These are phyloP conservation scores for Chiua virens DNA, from an alignment of 768 basidiomycete genomes.

Conservation along the genomic window DNA sequence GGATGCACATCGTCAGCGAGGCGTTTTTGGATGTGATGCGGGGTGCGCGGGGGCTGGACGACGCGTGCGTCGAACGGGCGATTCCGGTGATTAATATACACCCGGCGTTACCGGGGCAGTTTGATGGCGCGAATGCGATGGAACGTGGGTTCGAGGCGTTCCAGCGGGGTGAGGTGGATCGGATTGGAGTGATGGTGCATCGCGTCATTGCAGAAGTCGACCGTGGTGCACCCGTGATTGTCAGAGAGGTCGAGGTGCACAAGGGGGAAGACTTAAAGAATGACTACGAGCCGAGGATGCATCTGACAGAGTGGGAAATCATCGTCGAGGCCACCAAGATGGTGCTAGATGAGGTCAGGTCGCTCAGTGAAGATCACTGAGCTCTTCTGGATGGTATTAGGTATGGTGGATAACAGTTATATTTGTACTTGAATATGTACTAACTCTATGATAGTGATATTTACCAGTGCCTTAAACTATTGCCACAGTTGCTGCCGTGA, in stretches of 20 bases:
- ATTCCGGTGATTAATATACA: constrained; percentile 95
- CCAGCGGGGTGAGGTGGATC: constrained; percentile 72
- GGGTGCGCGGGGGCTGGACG: constrained; percentile 39
- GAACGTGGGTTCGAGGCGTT: constrained; percentile 89
- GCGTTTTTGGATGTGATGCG: constrained; percentile 69
- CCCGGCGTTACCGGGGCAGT: constrained; percentile 93
- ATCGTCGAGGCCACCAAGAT: constrained; percentile 84
- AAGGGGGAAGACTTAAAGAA: constrained; percentile 70
- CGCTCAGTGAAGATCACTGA: background rate
- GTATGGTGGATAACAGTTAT: constrained; percentile 10
- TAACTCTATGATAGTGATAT: constrained; percentile 13
- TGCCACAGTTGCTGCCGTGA: constrained; percentile 7
- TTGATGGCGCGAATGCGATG: constrained; percentile 93
- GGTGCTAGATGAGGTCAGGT: constrained; percentile 57
- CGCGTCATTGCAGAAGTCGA: constrained; percentile 92
- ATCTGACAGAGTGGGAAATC: constrained; percentile 82
- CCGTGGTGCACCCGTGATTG: constrained; percentile 83
- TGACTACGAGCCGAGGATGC: constrained; percentile 71
- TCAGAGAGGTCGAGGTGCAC: constrained; percentile 71
- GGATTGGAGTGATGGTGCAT: constrained; percentile 91
- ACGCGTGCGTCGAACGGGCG: constrained; percentile 19
- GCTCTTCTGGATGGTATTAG: background rate
- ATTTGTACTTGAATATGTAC: constrained; percentile 6
- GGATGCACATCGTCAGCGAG: constrained; percentile 96
- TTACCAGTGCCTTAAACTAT: constrained; percentile 19